Base-by-base conservation (phyloP, 768 basidiomycete genomes). In the Scleroderma bovista region DNA sequence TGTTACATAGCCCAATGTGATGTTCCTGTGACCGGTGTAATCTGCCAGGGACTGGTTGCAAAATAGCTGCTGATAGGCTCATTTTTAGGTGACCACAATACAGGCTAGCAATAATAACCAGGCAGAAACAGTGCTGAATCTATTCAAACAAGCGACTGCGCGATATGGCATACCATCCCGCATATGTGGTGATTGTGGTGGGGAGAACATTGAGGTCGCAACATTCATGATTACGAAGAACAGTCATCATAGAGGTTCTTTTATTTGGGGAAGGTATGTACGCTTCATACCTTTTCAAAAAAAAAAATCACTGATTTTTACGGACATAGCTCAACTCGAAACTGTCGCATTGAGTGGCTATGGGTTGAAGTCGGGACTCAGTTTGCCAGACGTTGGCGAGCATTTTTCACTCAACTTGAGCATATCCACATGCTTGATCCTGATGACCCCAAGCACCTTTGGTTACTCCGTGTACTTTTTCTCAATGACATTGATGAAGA, bases 41-140 rank as follows among this genome's bases (percentile, higher is more conserved):
- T n/a, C n/a, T n/a, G n/a, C n/a, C n/a, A n/a, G n/a, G n/a, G n/a
- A n/a, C n/a, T n/a, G n/a, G n/a, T n/a, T n/a, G n/a, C n/a, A n/a
- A n/a, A n/a, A n/a, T n/a, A n/a, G n/a, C n/a, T n/a, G n/a, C n/a
- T n/a, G n/a, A n/a, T n/a, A n/a, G n/a, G n/a, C n/a, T n/a, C n/a
- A n/a, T n/a, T n/a, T n/a, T 19, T 16, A 46, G 47, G 57, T 72
- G 7, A 62, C 59, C 13, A 72, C 58, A 0, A 55, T 76, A 6
- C 46, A 46, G 6, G 71, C 69, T 1, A 67, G 60, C 43, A 53
- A 66, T 46, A 74, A 77, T 51, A 78, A 77, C 45, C 45, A 55
- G 9, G 12, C 24, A 0, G 9, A 2, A n/a, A 34, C 44, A 11
- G 34, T 36, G 6, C 34, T 36, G 4, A n/a, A 36, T n/a, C 13